Percentiles rank a stretch among this genome's conserved stretches.
These are phyloP conservation scores for Chlorophyllum brunneum DNA, from an alignment of 768 basidiomycete species.

Conservation along the genomic window DNA sequence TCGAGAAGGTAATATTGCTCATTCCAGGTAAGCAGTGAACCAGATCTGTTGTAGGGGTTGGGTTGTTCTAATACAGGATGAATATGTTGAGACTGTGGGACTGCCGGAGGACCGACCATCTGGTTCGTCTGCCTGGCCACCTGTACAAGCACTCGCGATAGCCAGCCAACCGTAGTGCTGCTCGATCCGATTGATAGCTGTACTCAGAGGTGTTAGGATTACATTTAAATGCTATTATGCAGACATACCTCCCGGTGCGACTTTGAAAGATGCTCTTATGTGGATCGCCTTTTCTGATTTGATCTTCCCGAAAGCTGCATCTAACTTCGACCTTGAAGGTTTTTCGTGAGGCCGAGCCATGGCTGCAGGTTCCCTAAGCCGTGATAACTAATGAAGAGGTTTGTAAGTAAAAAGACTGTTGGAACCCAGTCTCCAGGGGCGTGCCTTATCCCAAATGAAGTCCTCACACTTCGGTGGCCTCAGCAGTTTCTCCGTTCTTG, in stretches of 20 bases:
- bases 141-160: slow-evolving; percentile 42
- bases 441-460: slow-evolving; percentile 10
- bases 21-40: slow-evolving; percentile 42
- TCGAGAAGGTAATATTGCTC: slow-evolving; percentile 18
- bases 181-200: slow-evolving; percentile 48
- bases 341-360: neutral
- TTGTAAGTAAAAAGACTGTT: neutral
- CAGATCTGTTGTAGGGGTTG: slow-evolving; percentile 42
- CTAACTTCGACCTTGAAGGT: neutral
- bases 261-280: slow-evolving; percentile 30
- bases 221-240: neutral
- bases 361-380: neutral
- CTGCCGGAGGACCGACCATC: slow-evolving; percentile 21
- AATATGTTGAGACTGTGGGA: neutral
- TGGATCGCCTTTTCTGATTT: slow-evolving; percentile 5
- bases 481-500: neutral
- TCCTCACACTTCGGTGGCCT: neutral
- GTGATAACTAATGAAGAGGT: slow-evolving; percentile 1
- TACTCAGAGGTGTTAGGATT: neutral
- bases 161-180: slow-evolving; percentile 40
- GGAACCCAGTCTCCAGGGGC: neutral
- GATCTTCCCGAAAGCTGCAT: neutral
- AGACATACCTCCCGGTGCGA: slow-evolving; percentile 40
- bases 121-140: slow-evolving; percentile 35
- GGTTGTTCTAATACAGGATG: slow-evolving; percentile 22